phyloP scores from a whole-genome alignment of 495 filamentous ascomycete species.

The Podospora pseudocomata region DNA sequence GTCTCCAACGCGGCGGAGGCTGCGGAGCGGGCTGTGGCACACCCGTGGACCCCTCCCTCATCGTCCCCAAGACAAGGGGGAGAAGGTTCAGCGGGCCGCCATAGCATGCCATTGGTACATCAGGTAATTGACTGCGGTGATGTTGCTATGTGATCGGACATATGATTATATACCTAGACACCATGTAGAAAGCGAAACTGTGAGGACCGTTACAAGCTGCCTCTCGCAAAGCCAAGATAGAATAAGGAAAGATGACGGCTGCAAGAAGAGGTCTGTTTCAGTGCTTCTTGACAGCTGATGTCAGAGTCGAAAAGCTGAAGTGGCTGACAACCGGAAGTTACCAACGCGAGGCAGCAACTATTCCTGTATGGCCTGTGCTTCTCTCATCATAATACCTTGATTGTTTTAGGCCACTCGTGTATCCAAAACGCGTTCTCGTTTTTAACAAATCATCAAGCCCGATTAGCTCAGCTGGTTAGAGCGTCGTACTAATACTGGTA shows the following conservation, averaged over 20 bases:
- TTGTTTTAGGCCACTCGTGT: too few species aligned
- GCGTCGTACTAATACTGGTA: constrained; percentile 33
- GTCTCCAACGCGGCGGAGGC: neutral
- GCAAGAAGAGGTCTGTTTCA: neutral
- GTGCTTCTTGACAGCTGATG: neutral
- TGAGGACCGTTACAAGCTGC: neutral
- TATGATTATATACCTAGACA: neutral
- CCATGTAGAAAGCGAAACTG: neutral
- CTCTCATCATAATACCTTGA: neutral
- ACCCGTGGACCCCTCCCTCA: neutral
- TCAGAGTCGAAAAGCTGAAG: neutral
- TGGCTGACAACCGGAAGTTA: too few species aligned
- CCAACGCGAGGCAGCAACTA: neutral
- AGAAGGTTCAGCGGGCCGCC: neutral
- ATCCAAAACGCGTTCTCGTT: neutral
- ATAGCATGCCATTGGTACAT: neutral
- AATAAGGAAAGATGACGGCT: neutral
- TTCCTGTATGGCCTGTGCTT: neutral
- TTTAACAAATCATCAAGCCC: constrained; percentile 17
- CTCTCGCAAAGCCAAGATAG: neutral
- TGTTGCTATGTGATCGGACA: neutral
- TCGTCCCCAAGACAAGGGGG: neutral
- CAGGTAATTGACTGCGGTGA: neutral
- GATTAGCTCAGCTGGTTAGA: constrained; percentile 37
- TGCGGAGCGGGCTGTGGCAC: neutral